phyloP scores from a whole-genome alignment of 352 stramenopile genomes.

The Phytophthora nicotianae region DNA sequence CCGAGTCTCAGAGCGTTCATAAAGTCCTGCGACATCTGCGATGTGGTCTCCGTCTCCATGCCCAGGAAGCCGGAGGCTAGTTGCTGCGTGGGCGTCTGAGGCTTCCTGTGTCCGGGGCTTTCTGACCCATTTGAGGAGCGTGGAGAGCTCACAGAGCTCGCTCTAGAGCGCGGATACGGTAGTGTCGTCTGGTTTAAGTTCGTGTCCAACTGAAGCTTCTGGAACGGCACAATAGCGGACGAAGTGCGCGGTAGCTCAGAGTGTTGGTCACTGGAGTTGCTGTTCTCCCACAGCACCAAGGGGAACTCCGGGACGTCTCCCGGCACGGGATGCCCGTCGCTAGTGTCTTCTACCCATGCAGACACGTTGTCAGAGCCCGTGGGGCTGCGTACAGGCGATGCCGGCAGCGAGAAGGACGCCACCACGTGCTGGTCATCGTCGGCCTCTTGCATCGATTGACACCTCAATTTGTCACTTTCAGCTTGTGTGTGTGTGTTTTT shows the following conservation, averaged over 20 bases:
- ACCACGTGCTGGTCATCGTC: constrained; percentile 27
- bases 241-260: constrained; percentile 30
- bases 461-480: not conserved
- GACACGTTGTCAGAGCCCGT: constrained; percentile 55
- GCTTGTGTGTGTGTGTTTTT: not conserved
- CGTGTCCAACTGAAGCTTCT: constrained; percentile 82
- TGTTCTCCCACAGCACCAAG: constrained; percentile 51
- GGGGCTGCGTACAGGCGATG: constrained; percentile 61
- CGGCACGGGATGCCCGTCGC: constrained; percentile 43
- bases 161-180: constrained; percentile 36
- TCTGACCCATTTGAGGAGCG: constrained; percentile 16
- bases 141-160: constrained; percentile 21
- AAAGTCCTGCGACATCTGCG: constrained; percentile 64
- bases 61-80: constrained; percentile 42
- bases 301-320: constrained; percentile 51
- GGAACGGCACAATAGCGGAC: constrained; percentile 77
- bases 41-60: constrained; percentile 32
- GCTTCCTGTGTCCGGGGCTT: constrained; percentile 25
- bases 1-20: constrained; percentile 70
- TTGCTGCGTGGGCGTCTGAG: constrained; percentile 32
- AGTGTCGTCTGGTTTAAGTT: constrained; percentile 78
- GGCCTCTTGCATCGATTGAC: constrained; percentile 25
- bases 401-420: constrained; percentile 69
- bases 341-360: constrained; percentile 58
- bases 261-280: constrained; percentile 12